These are phyloP conservation scores for Sordaria brevicollis DNA, from an alignment of 495 filamentous ascomycete species.

Conservation along the genomic window DNA sequence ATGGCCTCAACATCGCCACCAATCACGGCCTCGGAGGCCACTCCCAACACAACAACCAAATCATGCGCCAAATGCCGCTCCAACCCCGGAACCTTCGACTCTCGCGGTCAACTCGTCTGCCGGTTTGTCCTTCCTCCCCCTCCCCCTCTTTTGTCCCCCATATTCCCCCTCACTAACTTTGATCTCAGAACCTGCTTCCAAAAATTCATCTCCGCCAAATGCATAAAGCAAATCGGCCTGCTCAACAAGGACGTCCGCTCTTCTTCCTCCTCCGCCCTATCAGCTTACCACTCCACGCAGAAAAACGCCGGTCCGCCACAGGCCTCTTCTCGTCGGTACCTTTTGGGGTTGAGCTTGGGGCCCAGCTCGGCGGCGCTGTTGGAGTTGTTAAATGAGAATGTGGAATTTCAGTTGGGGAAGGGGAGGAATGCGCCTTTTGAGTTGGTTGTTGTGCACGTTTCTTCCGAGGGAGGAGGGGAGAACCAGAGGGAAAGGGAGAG, in stretches of 20 bases:
- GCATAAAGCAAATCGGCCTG: conserved; percentile 64
- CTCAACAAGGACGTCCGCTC: conserved; percentile 36
- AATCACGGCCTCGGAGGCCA: not conserved
- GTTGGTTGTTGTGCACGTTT: conserved; percentile 58
- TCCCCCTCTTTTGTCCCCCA: not conserved
- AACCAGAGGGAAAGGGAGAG: not conserved
- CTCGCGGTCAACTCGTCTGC: not conserved
- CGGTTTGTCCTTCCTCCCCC: not conserved
- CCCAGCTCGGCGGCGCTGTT: conserved; percentile 71
- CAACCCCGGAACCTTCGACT: not conserved
- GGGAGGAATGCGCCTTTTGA: conserved; percentile 50
- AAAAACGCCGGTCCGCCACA: conserved; percentile 15
- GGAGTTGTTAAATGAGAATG: conserved; percentile 60
- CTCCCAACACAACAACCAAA: not conserved
- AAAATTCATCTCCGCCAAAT: conserved; percentile 64
- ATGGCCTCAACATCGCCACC: not conserved
- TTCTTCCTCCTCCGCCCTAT: conserved; percentile 25
- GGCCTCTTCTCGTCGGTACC: conserved; percentile 38
- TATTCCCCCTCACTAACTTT: conserved; percentile 9
- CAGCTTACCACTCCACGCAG: conserved; percentile 1
- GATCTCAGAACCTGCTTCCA: conserved; percentile 59
- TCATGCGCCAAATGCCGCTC: not conserved
- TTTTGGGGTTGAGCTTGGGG: conserved; percentile 77
- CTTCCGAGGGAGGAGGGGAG: not conserved
- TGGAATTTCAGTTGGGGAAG: conserved; percentile 46